A percentile compares a stretch with the other conserved stretches of the same genome.
Conservation (phyloP, 345 rosid species). For the Camelina sativa region DNA sequence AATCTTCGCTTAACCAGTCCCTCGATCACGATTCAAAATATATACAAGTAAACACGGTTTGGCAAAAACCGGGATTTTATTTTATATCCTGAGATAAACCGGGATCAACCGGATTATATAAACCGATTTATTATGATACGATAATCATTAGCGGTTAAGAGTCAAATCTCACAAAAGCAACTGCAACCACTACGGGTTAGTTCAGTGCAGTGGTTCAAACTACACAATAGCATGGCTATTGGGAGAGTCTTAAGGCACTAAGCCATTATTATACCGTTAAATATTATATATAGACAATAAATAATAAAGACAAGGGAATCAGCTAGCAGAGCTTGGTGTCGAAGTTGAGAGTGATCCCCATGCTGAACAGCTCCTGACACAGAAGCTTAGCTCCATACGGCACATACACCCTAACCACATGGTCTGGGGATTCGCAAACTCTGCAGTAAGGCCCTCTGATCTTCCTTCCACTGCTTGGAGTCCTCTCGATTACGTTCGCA, state of each 20-base stretch:
- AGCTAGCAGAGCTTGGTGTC: slow-evolving; percentile 57
- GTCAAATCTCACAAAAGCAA: too few species aligned
- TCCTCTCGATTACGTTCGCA: slow-evolving; percentile 74
- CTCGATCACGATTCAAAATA: not conserved
- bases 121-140: too few species aligned
- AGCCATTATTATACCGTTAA: too few species aligned
- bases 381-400: slow-evolving; percentile 86
- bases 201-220: too few species aligned
- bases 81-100: too few species aligned
- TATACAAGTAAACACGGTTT: slow-evolving; percentile 27
- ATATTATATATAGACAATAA: too few species aligned
- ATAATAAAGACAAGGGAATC: slow-evolving; percentile 15
- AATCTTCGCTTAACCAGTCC: slow-evolving; percentile 3
- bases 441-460: slow-evolving; percentile 84
- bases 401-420: slow-evolving; percentile 65
- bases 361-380: slow-evolving; percentile 82
- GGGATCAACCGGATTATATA: too few species aligned
- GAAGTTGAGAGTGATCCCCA: slow-evolving; percentile 77
- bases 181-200: too few species aligned
- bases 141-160: too few species aligned
- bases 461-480: slow-evolving; percentile 61
- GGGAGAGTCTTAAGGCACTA: too few species aligned
- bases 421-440: slow-evolving; percentile 60
- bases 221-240: too few species aligned
- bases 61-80: not conserved